Evolutionary conservation across 2,329 filamentous ascomycete genomes (phyloP).

Genomic region (Penicillium crustosum): DNA sequence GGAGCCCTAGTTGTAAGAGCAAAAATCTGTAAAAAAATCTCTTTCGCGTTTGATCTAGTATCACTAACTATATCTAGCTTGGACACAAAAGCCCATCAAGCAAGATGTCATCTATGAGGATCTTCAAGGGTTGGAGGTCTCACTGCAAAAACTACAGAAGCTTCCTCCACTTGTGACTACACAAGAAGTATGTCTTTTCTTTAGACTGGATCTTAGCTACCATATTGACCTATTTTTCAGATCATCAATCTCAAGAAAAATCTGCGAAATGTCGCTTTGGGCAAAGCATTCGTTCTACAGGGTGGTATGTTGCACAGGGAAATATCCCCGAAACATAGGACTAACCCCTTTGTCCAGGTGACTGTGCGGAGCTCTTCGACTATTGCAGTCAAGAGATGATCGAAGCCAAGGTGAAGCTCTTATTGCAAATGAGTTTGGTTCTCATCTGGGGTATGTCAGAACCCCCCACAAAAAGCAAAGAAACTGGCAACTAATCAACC

Average conservation of each 20-base stretch:
- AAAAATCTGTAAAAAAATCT: background rate
- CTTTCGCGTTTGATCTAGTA: background rate
- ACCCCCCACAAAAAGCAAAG: constrained; percentile 21
- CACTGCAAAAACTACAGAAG: constrained; percentile 44
- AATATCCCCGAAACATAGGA: background rate
- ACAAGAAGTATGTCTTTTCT: constrained; percentile 37
- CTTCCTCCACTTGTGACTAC: constrained; percentile 51
- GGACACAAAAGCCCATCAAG: constrained; percentile 48
- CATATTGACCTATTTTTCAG: constrained; percentile 23
- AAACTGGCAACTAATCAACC: background rate
- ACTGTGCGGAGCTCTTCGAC: constrained; percentile 96
- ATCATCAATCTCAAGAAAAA: constrained; percentile 76
- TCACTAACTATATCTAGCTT: constrained; percentile 30
- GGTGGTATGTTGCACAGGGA: constrained; percentile 58
- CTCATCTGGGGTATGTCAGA: constrained; percentile 75
- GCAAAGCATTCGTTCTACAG: constrained; percentile 90
- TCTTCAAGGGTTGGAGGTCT: constrained; percentile 37
- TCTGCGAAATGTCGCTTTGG: constrained; percentile 81
- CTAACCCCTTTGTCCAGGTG: constrained; percentile 42
- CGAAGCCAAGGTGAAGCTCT: constrained; percentile 92
- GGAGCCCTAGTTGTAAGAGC: constrained; percentile 32
- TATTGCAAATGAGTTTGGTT: constrained; percentile 95
- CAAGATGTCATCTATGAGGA: constrained; percentile 51
- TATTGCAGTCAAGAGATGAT: constrained; percentile 90
- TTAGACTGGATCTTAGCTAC: background rate